These are phyloP conservation scores for Xylaria grammica DNA, from an alignment of 495 filamentous ascomycete genomes.

Conservation along the genomic window DNA sequence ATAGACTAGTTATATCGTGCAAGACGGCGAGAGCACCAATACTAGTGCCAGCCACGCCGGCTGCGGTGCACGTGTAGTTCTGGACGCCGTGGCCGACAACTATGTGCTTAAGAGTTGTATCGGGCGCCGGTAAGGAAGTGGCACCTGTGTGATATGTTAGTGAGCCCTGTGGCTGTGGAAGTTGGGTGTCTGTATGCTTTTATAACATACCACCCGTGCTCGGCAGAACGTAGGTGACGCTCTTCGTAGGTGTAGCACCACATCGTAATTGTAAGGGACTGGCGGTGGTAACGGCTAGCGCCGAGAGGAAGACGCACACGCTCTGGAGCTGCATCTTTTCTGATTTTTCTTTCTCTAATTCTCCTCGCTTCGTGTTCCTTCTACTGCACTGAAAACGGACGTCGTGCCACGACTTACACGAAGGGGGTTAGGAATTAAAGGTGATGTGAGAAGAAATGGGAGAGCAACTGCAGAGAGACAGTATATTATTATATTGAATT, in stretches of 20 bases:
- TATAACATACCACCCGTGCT: constrained; percentile 35
- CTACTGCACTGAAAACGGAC: not conserved
- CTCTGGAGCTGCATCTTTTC: constrained; percentile 33
- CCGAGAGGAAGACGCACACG: constrained; percentile 34
- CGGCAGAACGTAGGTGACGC: constrained; percentile 27
- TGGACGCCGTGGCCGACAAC: constrained; percentile 75
- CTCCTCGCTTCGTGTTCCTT: not conserved
- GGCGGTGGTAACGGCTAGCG: constrained; percentile 41
- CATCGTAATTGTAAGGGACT: constrained; percentile 35
- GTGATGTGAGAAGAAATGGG: not conserved
- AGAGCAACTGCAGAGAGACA: not conserved
- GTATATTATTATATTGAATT: constrained; percentile 18
- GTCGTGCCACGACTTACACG: not conserved
- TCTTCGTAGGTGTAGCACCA: constrained; percentile 19
- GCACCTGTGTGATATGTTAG: constrained; percentile 26
- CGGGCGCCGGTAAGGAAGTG: constrained; percentile 52
- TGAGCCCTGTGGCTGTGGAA: not conserved
- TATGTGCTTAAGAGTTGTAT: constrained; percentile 62
- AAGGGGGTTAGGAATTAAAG: not conserved
- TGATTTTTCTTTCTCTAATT: not conserved
- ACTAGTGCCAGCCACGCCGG: constrained; percentile 40
- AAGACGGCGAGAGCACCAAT: constrained; percentile 70
- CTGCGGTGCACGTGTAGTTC: constrained; percentile 70
- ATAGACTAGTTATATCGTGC: constrained; percentile 60
- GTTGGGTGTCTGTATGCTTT: not conserved